Evolutionary conservation across 495 filamentous ascomycete species (phyloP).

Genomic region (Penicillium ucsense): DNA sequence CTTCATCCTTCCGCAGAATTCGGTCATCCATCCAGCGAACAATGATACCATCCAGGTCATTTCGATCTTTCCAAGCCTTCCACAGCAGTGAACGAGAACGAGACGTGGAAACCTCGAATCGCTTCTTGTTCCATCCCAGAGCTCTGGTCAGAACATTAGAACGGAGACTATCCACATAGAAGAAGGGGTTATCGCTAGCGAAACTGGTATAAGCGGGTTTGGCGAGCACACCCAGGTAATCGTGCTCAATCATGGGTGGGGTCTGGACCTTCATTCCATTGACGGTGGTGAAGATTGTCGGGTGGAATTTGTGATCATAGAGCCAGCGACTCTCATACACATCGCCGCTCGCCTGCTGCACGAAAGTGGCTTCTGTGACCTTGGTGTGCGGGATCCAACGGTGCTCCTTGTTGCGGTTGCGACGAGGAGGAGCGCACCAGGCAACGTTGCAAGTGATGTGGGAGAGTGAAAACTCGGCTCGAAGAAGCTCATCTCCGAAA

Average conservation of each 20-base stretch:
- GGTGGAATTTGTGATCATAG: conserved; percentile 56
- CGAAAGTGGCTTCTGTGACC: conserved; percentile 49
- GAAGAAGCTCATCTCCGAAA: conserved; percentile 47
- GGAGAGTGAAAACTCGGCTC: conserved; percentile 46
- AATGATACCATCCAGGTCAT: conserved; percentile 50
- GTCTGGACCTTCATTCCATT: conserved; percentile 46
- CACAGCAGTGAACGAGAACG: conserved; percentile 51
- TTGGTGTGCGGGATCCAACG: conserved; percentile 52
- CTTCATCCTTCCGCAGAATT: conserved; percentile 44
- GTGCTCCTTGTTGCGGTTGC: conserved; percentile 43
- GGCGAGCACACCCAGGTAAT: conserved; percentile 44
- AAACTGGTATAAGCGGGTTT: conserved; percentile 48
- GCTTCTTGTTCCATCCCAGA: conserved; percentile 39
- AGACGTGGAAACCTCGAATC: conserved; percentile 47
- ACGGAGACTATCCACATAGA: conserved; percentile 38
- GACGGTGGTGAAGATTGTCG: conserved; percentile 46
- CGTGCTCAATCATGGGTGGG: conserved; percentile 49
- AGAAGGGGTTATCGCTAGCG: conserved; percentile 46
- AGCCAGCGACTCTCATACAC: conserved; percentile 47
- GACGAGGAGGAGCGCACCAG: conserved; percentile 48
- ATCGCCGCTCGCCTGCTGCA: conserved; percentile 34
- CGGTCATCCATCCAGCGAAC: conserved; percentile 56
- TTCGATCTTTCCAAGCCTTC: conserved; percentile 53
- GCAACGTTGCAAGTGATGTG: conserved; percentile 47
- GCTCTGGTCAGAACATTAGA: conserved; percentile 38